Conservation (phyloP, 2,329 filamentous ascomycete species). For the Aureobasidium subglaciale region DNA sequence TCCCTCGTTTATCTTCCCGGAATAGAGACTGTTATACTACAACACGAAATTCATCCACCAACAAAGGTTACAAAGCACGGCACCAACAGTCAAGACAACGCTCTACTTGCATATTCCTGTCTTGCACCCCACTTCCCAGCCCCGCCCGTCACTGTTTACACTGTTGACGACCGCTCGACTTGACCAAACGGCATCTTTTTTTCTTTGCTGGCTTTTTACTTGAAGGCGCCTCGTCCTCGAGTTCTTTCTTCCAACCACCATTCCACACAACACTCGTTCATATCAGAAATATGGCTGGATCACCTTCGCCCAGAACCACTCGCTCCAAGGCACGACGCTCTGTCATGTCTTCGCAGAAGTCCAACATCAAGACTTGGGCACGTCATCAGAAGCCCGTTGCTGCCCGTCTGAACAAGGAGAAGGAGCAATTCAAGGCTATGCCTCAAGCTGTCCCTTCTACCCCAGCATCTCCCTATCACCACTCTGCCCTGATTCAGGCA, state of each 20-base stretch:
- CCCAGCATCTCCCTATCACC: not conserved
- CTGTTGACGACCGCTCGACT: slow-evolving; percentile 12
- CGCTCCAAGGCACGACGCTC: slow-evolving; percentile 13
- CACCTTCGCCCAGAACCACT: slow-evolving; percentile 3
- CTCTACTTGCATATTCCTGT: slow-evolving; percentile 10
- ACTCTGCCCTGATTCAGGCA: slow-evolving; percentile 9
- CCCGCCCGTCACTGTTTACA: slow-evolving; percentile 14
- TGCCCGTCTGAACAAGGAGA: not conserved
- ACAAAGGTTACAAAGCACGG: slow-evolving; percentile 1
- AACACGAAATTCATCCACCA: not conserved
- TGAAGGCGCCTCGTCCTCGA: slow-evolving; percentile 8
- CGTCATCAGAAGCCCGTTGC: slow-evolving; percentile 8
- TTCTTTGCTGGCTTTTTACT: slow-evolving; percentile 10
- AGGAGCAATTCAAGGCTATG: not conserved
- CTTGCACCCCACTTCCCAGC: slow-evolving; percentile 14
- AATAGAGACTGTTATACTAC: slow-evolving; percentile 1
- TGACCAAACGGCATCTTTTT: slow-evolving; percentile 3
- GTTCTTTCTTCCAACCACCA: slow-evolving; percentile 11
- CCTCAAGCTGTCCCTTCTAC: not conserved
- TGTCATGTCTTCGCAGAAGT: slow-evolving; percentile 4
- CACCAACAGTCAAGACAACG: slow-evolving; percentile 7
- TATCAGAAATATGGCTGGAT: slow-evolving; percentile 6
- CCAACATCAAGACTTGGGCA: slow-evolving; percentile 11
- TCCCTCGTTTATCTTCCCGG: not conserved
- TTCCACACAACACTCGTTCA: not conserved